Evolutionary conservation across 345 rosid genomes (phyloP), one percentile per base, ranked within the genome.

Genomic region (Populus simonii): DNA sequence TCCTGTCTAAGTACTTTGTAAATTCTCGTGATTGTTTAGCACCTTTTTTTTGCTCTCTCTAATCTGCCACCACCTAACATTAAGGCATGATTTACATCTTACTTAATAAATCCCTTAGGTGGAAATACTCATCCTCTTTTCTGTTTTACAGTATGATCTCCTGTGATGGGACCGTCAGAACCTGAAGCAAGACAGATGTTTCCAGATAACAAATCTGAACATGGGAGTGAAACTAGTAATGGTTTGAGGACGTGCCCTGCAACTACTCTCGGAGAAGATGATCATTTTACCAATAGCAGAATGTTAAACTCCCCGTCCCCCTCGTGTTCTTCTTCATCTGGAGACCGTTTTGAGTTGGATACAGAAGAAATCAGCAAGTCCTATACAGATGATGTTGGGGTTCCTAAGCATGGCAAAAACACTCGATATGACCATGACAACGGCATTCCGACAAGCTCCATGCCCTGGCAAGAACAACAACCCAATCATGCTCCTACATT

Each of bases 201-300:
- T 63, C 39, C 69, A 66, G 83, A 49, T 20, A 85, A 83, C 86
- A 84, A 80, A 77, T 68, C 84, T 8, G 87, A 74, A 51, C 35
- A 80, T 43, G 39, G 35, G 35, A 73, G 63, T 53, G 71, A 59
- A 66, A 31, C 70, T 68, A 65, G 49, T 31, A 20, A 45, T 55
- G 79, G 70, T 25, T 73, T 25, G 33, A 75, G 53, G 72, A n/a
- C 67, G 16, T 9, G 61, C 20, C 76, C 78, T 38, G 41, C 61
- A 23, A 51, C 62, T 5, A 49, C 45, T 69, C 18, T 47, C 8
- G 51, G 68, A 6, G 66, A 74, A 78, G 39, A 47, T 25, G 80
- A 33, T 71, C 75, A 71, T 36, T 36, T 13, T 66, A 6, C 61
- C 12, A 8, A 39, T 18, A 38, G 17, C 31, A 43, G 62, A 33